Evolutionary conservation across 148 eudicot genomes (phyloP).

Genomic region (Rhododendron ferrugineum): DNA sequence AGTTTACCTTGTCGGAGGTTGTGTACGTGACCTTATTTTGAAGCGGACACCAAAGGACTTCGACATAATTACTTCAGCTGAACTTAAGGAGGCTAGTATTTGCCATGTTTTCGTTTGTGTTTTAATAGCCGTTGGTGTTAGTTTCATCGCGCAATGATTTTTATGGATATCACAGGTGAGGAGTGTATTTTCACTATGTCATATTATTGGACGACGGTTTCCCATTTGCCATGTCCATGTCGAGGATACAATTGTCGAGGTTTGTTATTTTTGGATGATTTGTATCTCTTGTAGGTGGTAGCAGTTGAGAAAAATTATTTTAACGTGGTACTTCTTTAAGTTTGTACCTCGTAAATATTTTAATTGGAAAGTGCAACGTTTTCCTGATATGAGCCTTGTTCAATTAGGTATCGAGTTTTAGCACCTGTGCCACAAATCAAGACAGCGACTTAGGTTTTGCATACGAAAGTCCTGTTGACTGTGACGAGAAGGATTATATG

Average conservation of each 20-base stretch:
- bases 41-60: constrained; percentile 88
- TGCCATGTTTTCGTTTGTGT: not conserved
- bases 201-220: constrained; percentile 64
- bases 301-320: not conserved
- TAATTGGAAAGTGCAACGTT: not conserved
- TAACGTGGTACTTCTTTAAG: not conserved
- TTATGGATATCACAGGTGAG: constrained; percentile 34
- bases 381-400: constrained; percentile 10
- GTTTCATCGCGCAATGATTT: not conserved
- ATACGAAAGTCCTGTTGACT: constrained; percentile 30
- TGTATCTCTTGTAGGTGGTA: not conserved
- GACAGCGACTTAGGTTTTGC: constrained; percentile 20
- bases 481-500: constrained; percentile 54
- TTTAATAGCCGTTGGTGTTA: not conserved
- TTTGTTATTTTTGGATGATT: constrained; percentile 17
- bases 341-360: not conserved
- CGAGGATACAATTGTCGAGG: constrained; percentile 53
- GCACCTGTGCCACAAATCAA: constrained; percentile 37
- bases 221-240: constrained; percentile 79
- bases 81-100: constrained; percentile 62
- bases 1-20: constrained; percentile 97
- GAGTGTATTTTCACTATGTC: constrained; percentile 40
- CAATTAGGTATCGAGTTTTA: constrained; percentile 83
- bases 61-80: constrained; percentile 83
- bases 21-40: constrained; percentile 86